phyloP scores from a whole-genome alignment of 345 rosid species.

The Lepidium didymum region DNA sequence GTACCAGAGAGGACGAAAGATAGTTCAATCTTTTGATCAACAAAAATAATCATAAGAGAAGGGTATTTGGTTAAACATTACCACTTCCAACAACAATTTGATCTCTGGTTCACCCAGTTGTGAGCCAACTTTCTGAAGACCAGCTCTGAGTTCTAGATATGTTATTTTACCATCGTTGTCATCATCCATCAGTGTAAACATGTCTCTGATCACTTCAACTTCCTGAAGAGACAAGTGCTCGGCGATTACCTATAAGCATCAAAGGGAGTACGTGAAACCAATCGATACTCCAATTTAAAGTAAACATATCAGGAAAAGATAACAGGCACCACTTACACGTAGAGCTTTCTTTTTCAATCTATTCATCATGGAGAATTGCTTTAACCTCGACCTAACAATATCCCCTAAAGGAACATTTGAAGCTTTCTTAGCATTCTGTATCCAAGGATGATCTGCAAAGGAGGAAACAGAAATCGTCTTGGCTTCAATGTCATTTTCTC shows the following conservation, averaged over 20 bases:
- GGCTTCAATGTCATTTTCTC: neutral
- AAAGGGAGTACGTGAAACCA: neutral
- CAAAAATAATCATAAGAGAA: neutral
- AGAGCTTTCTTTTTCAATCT: constrained; percentile 94
- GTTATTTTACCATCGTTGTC: constrained; percentile 83
- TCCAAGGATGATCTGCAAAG: constrained; percentile 77
- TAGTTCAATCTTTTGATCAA: neutral
- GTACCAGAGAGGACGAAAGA: neutral
- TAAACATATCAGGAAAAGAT: neutral
- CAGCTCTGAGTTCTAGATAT: constrained; percentile 74
- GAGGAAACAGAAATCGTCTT: neutral
- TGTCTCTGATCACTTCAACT: constrained; percentile 87
- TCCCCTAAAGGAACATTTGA: constrained; percentile 96
- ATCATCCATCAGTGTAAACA: constrained; percentile 87
- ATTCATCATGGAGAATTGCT: constrained; percentile 94
- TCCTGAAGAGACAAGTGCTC: constrained; percentile 86
- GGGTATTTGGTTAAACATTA: constrained; percentile 21
- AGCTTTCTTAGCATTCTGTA: constrained; percentile 93
- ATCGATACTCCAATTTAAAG: neutral
- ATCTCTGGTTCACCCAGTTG: constrained; percentile 91
- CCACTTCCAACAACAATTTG: constrained; percentile 97
- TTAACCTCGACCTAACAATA: constrained; percentile 91
- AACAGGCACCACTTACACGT: constrained; percentile 40
- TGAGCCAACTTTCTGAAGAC: constrained; percentile 82
- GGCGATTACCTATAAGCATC: constrained; percentile 68